A percentile compares a stretch with the other conserved stretches of the same genome.
Conservation (phyloP, 2,329 filamentous ascomycete species). For the Colletotrichum kahawae region DNA sequence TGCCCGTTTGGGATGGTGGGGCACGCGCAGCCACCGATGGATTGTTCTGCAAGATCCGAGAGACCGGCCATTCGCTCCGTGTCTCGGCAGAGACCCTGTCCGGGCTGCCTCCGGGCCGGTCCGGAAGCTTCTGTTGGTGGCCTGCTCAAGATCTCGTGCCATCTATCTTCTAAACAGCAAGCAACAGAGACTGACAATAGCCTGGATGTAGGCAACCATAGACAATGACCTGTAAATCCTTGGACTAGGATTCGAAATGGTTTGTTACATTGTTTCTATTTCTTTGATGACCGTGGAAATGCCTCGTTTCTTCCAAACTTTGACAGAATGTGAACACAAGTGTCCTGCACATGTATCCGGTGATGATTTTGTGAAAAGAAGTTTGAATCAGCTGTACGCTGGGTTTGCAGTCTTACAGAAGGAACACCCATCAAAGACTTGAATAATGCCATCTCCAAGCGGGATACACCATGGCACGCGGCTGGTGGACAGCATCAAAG, state of each 20-base stretch:
- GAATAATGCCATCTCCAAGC: not conserved
- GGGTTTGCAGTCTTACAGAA: not conserved
- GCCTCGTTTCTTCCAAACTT: not conserved
- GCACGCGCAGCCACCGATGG: not conserved
- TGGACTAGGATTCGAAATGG: accelerated
- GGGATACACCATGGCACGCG: not conserved
- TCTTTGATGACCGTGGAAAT: not conserved
- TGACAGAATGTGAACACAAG: not conserved
- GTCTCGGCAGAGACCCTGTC: not conserved
- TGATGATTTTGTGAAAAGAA: not conserved
- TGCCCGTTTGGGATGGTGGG: not conserved
- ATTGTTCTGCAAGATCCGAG: not conserved
- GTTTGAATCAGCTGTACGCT: not conserved
- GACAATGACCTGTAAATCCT: not conserved
- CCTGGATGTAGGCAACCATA: not conserved
- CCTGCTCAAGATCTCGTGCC: too few relatives aligned
- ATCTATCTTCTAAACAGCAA: not conserved
- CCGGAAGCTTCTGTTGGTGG: not conserved
- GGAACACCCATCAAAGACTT: not conserved
- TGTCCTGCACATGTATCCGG: not conserved
- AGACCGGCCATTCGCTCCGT: not conserved
- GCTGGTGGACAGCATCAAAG: not conserved
- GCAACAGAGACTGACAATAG: not conserved
- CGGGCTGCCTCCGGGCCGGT: not conserved
- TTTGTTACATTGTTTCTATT: not conserved